Conservation (phyloP, 345 rosid species). For the Rubroshorea leprosula region DNA sequence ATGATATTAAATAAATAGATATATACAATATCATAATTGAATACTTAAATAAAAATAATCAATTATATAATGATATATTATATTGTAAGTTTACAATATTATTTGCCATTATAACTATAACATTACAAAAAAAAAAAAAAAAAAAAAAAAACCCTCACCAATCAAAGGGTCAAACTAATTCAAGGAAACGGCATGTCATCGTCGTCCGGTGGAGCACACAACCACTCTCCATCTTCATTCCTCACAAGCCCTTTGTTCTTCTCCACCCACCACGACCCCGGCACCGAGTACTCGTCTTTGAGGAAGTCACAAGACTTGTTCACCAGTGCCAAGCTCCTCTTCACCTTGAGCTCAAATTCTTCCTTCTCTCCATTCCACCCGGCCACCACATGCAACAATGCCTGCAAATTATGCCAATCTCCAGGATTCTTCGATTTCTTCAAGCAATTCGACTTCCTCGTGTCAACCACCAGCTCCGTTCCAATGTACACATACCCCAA, state of each 20-base stretch:
- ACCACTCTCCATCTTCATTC: slow-evolving; percentile 52
- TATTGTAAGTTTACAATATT: too few relatives aligned
- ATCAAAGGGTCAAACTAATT: too few relatives aligned
- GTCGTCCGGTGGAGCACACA: too few relatives aligned
- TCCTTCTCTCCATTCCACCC: slow-evolving; percentile 78
- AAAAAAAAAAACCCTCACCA: too few relatives aligned
- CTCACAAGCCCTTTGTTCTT: slow-evolving; percentile 72
- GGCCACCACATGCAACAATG: slow-evolving; percentile 65
- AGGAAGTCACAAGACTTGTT: slow-evolving; percentile 66
- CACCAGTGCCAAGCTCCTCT: slow-evolving; percentile 78
- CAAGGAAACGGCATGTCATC: too few relatives aligned
- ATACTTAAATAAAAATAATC: too few relatives aligned
- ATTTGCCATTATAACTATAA: too few relatives aligned
- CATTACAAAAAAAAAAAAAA: too few relatives aligned
- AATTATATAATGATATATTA: too few relatives aligned
- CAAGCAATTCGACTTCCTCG: slow-evolving; percentile 60
- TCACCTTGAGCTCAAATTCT: slow-evolving; percentile 56
- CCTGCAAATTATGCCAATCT: slow-evolving; percentile 95
- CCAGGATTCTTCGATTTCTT: slow-evolving; percentile 53
- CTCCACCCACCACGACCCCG: slow-evolving; percentile 89
- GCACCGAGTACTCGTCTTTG: slow-evolving; percentile 63
- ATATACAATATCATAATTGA: too few relatives aligned
- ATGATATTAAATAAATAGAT: too few relatives aligned
- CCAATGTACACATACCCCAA: slow-evolving; percentile 53
- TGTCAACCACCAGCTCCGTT: slow-evolving; percentile 55